A percentile compares a stretch with the other conserved stretches of the same genome.
phyloP scores from a whole-genome alignment of 2,329 filamentous ascomycete species.

The Pseudogymnoascus pannorum region DNA sequence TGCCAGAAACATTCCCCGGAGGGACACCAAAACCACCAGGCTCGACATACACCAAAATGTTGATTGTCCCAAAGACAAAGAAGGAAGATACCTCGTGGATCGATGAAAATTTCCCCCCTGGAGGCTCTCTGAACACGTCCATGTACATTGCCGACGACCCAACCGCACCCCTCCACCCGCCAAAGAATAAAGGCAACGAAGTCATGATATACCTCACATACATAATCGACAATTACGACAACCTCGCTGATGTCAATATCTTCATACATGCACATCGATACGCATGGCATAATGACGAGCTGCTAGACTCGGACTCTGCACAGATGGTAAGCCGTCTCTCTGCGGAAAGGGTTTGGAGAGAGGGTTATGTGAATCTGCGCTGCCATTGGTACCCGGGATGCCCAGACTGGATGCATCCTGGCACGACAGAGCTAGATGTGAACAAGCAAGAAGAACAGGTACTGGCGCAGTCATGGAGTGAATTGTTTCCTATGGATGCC shows the following conservation, averaged over 20 bases:
- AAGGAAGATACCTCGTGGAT: constrained; percentile 21
- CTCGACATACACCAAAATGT: constrained; percentile 18
- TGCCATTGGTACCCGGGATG: constrained; percentile 52
- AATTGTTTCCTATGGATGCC: constrained; percentile 38
- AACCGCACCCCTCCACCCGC: constrained; percentile 37
- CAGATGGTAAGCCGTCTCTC: constrained; percentile 20
- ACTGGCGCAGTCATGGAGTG: constrained; percentile 38
- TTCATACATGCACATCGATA: constrained; percentile 41
- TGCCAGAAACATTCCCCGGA: constrained; percentile 10
- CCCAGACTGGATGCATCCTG: constrained; percentile 49
- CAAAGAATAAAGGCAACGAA: constrained; percentile 37
- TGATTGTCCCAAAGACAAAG: constrained; percentile 18
- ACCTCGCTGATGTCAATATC: constrained; percentile 33
- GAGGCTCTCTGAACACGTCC: background rate
- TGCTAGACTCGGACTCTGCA: constrained; percentile 20
- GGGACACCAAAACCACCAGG: constrained; percentile 14
- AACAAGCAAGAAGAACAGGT: constrained; percentile 40
- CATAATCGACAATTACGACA: constrained; percentile 55
- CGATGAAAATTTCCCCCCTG: constrained; percentile 18
- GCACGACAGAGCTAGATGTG: constrained; percentile 32
- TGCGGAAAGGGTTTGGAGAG: constrained; percentile 34
- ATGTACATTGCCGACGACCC: constrained; percentile 24
- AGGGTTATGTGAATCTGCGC: constrained; percentile 54
- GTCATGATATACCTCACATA: constrained; percentile 39
- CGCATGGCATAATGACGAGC: constrained; percentile 28